Evolutionary conservation across 225 moss, liverwort and hornwort genomes (phyloP), one percentile per base, ranked within the genome.

Genomic region (Pseudoscleropodium purum): DNA sequence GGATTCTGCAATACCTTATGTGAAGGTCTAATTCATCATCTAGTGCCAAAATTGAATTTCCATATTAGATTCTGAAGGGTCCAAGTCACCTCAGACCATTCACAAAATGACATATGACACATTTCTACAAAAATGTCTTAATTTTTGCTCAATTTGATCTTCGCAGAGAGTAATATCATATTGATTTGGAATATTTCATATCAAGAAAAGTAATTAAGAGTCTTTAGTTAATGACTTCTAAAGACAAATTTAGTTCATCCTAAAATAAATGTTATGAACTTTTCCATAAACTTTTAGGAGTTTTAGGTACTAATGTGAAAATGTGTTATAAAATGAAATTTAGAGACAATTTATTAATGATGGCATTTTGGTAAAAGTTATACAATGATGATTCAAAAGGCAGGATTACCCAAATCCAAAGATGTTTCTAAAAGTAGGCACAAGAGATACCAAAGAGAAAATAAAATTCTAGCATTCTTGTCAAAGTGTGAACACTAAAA

Each of bases 341-440:
- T 76, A 21, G 8, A 8, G 5, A 51, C 13, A 21, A 76, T 13
- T 51, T 34, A 13, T 11, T 51, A 19, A 8, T 51, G 2, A 34
- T 34, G 8, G 21, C 5, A 34, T 76, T 33, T 2, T 33, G 0
- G 0, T 33, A 21, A 34, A 76, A 51, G 2, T 7, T 49, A 13
- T 20, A 6, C 2, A 34, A 20, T 8, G 33, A 51, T 76, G 20
- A 21, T 5, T 21, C 1, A 13, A 33, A 19, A 19, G 6, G 49
- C 31, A 49, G 11, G 4, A 33, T 75, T 47, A 75, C 2, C 7
- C 8, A 20, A 33, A 13, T 49, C 2, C 0, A 2, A 49, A 2
- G 2, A 49, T 75, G 0, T 18, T 75, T 31, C 0, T 0, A 33
- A 20, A 49, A 49, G 2, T 0, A 0, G 12, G 2, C 4, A 2